Evolutionary conservation across 805 yeast genomes (phyloP).

Genomic region (Naumovozyma castellii): DNA sequence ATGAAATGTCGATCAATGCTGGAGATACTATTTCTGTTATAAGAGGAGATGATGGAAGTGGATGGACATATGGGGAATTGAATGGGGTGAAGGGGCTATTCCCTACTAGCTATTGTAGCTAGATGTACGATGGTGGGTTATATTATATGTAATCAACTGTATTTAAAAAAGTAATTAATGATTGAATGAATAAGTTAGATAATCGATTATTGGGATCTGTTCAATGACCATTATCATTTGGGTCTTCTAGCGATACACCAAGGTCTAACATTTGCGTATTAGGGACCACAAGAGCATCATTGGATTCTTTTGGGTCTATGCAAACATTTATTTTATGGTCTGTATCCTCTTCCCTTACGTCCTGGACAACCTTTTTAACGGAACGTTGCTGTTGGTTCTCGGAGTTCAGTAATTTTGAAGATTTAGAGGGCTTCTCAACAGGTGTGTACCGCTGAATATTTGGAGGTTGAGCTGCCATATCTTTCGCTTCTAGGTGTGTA

Average conservation of each 20-base stretch:
- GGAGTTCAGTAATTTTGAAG: too few species aligned
- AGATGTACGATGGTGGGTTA: neutral
- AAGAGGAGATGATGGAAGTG: constrained; percentile 66
- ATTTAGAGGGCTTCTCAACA: too few species aligned
- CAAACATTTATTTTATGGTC: too few species aligned
- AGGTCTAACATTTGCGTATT: constrained; percentile 29
- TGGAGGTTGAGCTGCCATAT: too few species aligned
- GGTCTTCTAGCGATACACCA: constrained; percentile 17
- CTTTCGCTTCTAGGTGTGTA: too few species aligned
- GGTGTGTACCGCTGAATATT: too few species aligned
- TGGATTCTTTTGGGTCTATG: too few species aligned
- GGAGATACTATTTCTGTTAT: constrained; percentile 69
- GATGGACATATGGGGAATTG: constrained; percentile 91
- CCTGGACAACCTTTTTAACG: too few species aligned
- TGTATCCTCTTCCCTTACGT: too few species aligned
- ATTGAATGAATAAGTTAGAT: neutral
- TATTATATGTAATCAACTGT: neutral
- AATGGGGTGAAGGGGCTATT: constrained; percentile 58
- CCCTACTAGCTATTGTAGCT: constrained; percentile 67
- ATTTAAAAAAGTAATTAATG: neutral
- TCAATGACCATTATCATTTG: constrained; percentile 10
- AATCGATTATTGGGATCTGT: neutral
- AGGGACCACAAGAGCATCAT: too few species aligned
- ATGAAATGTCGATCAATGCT: constrained; percentile 59
- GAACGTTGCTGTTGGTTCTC: too few species aligned